Percentiles rank a stretch among this genome's conserved stretches.
Conservation (phyloP, 345 rosid genomes). For the Raphanus raphanistrum region DNA sequence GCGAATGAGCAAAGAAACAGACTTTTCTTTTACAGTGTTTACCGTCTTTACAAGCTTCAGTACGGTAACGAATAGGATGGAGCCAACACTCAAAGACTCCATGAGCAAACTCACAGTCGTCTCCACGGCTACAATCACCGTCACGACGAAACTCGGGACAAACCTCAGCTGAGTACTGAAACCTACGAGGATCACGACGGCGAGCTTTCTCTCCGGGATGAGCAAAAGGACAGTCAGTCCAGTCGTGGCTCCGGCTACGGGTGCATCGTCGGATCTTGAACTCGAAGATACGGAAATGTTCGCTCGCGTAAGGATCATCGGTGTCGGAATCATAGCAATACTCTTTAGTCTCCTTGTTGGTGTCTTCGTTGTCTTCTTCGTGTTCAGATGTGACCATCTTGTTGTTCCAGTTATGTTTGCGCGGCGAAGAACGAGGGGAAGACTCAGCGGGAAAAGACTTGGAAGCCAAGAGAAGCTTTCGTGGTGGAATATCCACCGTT, state of each 20-base stretch:
- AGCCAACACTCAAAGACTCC: conserved; percentile 92
- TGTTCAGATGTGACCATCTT: conserved; percentile 25
- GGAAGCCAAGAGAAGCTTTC: conserved; percentile 34
- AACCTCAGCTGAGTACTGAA: conserved; percentile 63
- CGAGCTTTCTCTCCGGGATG: conserved; percentile 95
- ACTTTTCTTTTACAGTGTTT: conserved; percentile 68
- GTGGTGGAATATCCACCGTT: conserved; percentile 39
- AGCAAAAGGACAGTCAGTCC: conserved; percentile 98
- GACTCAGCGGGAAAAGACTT: conserved; percentile 27
- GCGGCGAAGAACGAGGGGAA: conserved; percentile 34
- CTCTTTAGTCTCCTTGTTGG: conserved; percentile 21
- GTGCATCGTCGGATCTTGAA: conserved; percentile 93
- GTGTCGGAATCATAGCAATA: conserved; percentile 43
- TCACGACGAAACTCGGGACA: conserved; percentile 78
- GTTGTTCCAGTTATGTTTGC: conserved; percentile 38
- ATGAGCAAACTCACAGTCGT: conserved; percentile 74
- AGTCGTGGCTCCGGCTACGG: conserved; percentile 92
- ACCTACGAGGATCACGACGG: conserved; percentile 79
- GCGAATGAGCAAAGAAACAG: conserved; percentile 74
- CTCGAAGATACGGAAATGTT: conserved; percentile 89
- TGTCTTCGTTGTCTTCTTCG: conserved; percentile 19
- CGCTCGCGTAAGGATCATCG: conserved; percentile 65
- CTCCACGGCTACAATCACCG: conserved; percentile 70
- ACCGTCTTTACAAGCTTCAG: conserved; percentile 78
- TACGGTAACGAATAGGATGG: conserved; percentile 70